These are phyloP conservation scores for Aspergillus nanangensis DNA, from an alignment of 495 filamentous ascomycete species.

Conservation along the genomic window DNA sequence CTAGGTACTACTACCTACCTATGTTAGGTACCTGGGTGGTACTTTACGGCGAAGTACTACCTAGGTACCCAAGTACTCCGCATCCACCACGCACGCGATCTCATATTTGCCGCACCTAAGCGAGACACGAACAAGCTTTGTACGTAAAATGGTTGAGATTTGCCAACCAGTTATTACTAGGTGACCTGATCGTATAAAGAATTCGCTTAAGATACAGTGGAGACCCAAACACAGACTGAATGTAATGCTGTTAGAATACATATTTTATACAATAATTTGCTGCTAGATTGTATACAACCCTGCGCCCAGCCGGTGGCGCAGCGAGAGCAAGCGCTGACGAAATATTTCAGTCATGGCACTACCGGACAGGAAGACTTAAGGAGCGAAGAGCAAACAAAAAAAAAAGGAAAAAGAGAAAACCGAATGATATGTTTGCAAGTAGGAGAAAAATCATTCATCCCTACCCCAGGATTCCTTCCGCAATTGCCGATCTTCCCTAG, in stretches of 20 bases:
- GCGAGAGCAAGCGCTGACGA: too few relatives aligned
- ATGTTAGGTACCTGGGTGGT: too few relatives aligned
- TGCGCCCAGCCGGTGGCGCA: too few relatives aligned
- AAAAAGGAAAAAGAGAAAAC: too few relatives aligned
- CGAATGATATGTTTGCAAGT: too few relatives aligned
- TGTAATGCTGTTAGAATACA: neutral
- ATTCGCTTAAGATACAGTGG: neutral
- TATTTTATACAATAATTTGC: neutral
- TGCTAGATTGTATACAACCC: too few relatives aligned
- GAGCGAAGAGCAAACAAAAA: too few relatives aligned
- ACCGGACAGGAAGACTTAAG: too few relatives aligned
- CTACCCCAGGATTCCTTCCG: conserved; percentile 56
- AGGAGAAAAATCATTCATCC: conserved; percentile 33
- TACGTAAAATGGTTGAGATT: neutral
- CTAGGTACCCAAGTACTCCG: neutral
- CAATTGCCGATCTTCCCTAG: conserved; percentile 68
- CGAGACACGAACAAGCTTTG: conserved; percentile 2
- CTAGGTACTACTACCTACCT: too few relatives aligned
- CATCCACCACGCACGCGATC: neutral
- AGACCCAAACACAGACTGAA: neutral
- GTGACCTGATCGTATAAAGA: neutral
- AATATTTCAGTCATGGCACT: too few relatives aligned
- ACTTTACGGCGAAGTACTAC: too few relatives aligned
- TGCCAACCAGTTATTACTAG: neutral
- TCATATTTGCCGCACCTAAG: conserved; percentile 9